Base-by-base conservation (phyloP, 306 rosid genomes). In the Pyrus betulifolia region DNA sequence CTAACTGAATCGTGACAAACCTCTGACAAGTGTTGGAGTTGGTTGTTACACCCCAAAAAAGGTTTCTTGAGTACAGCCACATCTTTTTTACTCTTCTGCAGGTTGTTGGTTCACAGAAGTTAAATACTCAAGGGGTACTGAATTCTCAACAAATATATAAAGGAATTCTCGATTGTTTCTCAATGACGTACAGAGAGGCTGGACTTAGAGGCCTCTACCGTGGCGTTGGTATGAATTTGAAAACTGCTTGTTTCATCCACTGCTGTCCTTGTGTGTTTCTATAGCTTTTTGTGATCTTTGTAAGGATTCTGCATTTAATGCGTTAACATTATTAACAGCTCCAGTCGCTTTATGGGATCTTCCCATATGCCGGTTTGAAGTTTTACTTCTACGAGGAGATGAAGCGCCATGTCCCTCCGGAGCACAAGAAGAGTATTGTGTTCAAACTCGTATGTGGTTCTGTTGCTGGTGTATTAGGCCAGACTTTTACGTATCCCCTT, bases 321-420 rank as follows among this genome's bases (percentile, higher is more conserved):
- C 77, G 64, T 80, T 82, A 76, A 74, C 49, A 23, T n/a, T 58
- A 60, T 66, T 78, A 69, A 72, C 92, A 95, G 98, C 96, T 82
- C 98, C 98, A n/a, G 54, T 88, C 97, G 25, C 93, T 95, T 27
- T 86, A 92, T 74, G 98, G 98, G 72, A 95, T 95, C 83, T 95
- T 95, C 85, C 98, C 97, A 1, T 95, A 95, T 75, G 93, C 98
- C 60, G 98, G 98, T 80, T 85, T 92, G 89, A 95, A 95, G 80
- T 95, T 95, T 85, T 95, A 92, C 89, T 88, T 89, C 88, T 95
- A 87, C 14, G 97, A 95, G 86, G 92, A 92, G 87, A 90, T 95
- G 98, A 95, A 95, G 84, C 84, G 91, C n/a, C 91, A 87, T 60
- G 92, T 92, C 64, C 96, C 98, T 15, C 89, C 85, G 69, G 93